phyloP scores from a whole-genome alignment of 164 flowering plant species.

The Chimonanthus salicifolius region DNA sequence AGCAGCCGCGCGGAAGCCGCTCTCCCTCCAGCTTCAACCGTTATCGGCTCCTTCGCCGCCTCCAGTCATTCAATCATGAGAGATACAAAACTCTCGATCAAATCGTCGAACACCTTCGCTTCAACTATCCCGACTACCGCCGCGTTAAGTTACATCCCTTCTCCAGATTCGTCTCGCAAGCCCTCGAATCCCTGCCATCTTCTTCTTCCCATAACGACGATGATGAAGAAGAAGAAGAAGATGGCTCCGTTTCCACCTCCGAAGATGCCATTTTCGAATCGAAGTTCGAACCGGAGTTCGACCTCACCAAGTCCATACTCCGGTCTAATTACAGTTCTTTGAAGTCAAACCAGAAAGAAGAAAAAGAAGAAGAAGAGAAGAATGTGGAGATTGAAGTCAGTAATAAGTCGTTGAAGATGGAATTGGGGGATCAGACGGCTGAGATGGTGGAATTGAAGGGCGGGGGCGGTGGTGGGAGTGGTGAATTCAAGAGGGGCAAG shows the following conservation, averaged over 20 bases:
- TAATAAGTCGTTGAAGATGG: conserved; percentile 25
- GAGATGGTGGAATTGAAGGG: conserved; percentile 8
- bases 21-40: neutral
- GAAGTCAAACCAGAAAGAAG: conserved; percentile 5
- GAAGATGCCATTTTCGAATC: conserved; percentile 57
- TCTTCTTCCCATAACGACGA: conserved; percentile 2
- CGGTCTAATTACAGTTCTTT: conserved; percentile 29
- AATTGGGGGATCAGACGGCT: conserved; percentile 1
- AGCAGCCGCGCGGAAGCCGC: neutral
- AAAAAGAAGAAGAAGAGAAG: conserved; percentile 23
- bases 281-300: conserved; percentile 52
- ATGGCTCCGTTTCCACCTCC: conserved; percentile 52
- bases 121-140: conserved; percentile 35
- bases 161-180: conserved; percentile 19
- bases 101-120: conserved; percentile 46
- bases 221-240: conserved; percentile 13
- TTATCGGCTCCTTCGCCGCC: neutral
- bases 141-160: conserved; percentile 36
- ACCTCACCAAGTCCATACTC: conserved; percentile 57
- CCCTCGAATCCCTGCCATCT: conserved; percentile 19
- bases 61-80: neutral
- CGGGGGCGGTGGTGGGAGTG: conserved; percentile 2
- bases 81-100: conserved; percentile 23
- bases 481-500: conserved; percentile 17
- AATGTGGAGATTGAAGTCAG: conserved; percentile 54